Evolutionary conservation across 2,329 filamentous ascomycete species (phyloP).

Genomic region (Trichophyton simii): DNA sequence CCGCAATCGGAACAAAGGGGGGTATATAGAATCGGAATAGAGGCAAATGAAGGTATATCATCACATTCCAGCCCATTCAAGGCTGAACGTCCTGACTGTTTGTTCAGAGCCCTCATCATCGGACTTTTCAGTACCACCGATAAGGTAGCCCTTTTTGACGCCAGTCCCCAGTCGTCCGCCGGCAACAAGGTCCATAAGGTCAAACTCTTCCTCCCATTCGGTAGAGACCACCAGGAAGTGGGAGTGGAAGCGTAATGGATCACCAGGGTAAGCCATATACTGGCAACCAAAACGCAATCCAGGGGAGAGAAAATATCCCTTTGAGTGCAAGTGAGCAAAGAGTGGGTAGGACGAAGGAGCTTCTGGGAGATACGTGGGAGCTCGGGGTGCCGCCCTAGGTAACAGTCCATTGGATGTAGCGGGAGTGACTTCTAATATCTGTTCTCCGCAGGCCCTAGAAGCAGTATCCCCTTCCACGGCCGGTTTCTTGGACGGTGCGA

Average conservation of each 20-base stretch:
- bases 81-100: slow-evolving; percentile 58
- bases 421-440: slow-evolving; percentile 31
- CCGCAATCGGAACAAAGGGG: background rate
- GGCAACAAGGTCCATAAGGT: slow-evolving; percentile 70
- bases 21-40: background rate
- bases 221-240: slow-evolving; percentile 81
- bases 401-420: slow-evolving; percentile 39
- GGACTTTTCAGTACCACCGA: slow-evolving; percentile 53
- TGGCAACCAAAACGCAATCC: slow-evolving; percentile 89
- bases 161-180: slow-evolving; percentile 82
- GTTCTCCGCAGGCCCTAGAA: slow-evolving; percentile 2
- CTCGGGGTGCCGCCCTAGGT: slow-evolving; percentile 20
- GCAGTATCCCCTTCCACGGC: slow-evolving; percentile 2
- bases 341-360: slow-evolving; percentile 53
- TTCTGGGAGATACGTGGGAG: slow-evolving; percentile 21
- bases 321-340: slow-evolving; percentile 65
- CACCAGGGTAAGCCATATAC: slow-evolving; percentile 89
- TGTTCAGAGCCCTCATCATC: slow-evolving; percentile 22
- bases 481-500: background rate
- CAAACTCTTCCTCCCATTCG: slow-evolving; percentile 77
- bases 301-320: slow-evolving; percentile 77
- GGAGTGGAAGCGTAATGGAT: slow-evolving; percentile 86
- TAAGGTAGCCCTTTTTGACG: slow-evolving; percentile 88
- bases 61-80: slow-evolving; percentile 93
- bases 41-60: background rate